Conservation (phyloP, 805 yeast species). For the Teunomyces atbi region DNA sequence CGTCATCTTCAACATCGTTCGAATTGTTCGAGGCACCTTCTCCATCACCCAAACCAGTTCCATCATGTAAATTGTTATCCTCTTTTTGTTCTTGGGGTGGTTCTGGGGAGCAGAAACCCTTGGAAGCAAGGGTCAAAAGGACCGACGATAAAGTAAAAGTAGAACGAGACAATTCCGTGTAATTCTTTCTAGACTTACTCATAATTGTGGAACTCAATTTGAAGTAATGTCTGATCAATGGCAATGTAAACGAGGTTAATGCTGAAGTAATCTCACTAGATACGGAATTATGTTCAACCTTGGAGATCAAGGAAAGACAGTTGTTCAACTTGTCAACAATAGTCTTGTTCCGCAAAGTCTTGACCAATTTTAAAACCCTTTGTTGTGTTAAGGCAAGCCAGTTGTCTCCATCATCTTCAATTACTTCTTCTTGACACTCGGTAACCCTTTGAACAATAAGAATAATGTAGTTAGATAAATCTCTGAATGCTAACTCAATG, state of each 20-base stretch:
- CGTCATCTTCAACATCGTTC: constrained; percentile 87
- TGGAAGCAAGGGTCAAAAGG: constrained; percentile 60
- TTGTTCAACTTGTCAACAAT: constrained; percentile 34
- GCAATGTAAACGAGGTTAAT: constrained; percentile 54
- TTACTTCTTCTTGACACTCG: constrained; percentile 31
- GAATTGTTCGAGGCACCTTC: constrained; percentile 79
- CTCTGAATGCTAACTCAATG: constrained; percentile 49
- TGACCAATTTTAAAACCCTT: constrained; percentile 40
- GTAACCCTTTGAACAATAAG: constrained; percentile 64
- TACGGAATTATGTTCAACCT: constrained; percentile 34
- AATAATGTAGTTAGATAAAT: constrained; percentile 56
- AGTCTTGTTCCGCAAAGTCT: constrained; percentile 38
- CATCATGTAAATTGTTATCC: constrained; percentile 66
- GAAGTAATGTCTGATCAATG: constrained; percentile 61
- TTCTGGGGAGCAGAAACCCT: constrained; percentile 93
- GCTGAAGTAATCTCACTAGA: constrained; percentile 45
- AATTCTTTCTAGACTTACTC: constrained; percentile 45
- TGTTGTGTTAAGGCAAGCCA: constrained; percentile 62
- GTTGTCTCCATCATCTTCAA: constrained; percentile 51
- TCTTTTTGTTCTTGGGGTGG: constrained; percentile 65
- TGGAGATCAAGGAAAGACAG: constrained; percentile 33
- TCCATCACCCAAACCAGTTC: constrained; percentile 93
- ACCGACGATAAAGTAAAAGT: constrained; percentile 56
- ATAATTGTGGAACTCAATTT: constrained; percentile 46
- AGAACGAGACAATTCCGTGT: constrained; percentile 56